phyloP scores from a whole-genome alignment of 2,329 filamentous ascomycete species.

The Calonectria pauciramosa region DNA sequence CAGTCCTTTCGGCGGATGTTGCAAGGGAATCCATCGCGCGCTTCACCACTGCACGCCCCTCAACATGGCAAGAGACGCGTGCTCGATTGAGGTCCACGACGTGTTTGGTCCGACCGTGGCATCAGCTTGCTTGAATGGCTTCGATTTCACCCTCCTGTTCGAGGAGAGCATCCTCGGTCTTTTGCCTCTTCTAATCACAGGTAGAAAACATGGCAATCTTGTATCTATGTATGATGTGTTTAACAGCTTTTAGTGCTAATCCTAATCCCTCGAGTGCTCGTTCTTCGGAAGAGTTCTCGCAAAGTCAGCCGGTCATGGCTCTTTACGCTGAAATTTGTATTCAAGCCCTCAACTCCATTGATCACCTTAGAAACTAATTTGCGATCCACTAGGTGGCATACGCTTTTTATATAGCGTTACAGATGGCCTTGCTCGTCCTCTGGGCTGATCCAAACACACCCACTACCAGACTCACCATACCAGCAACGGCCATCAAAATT shows the following conservation, averaged over 20 bases:
- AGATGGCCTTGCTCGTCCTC: background rate
- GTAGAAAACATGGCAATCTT: background rate
- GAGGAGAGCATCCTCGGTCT: background rate
- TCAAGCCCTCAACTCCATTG: background rate
- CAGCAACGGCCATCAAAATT: background rate
- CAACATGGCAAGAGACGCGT: background rate
- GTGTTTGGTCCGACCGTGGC: background rate
- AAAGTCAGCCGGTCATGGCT: background rate
- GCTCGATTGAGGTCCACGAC: background rate
- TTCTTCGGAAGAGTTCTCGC: background rate
- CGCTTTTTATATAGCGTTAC: background rate
- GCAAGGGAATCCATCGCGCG: background rate
- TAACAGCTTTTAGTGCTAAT: background rate
- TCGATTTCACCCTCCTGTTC: background rate
- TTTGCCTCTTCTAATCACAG: background rate
- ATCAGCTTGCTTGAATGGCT: background rate
- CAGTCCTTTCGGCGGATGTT: background rate
- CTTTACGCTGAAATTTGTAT: background rate
- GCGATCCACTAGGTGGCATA: background rate
- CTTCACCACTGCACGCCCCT: background rate
- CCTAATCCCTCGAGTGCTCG: background rate
- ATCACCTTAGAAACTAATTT: background rate
- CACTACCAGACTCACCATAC: background rate
- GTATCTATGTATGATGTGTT: background rate
- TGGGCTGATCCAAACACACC: background rate